These are phyloP conservation scores for Aureobasidium subglaciale DNA, from an alignment of 2,329 filamentous ascomycete species.

Conservation along the genomic window DNA sequence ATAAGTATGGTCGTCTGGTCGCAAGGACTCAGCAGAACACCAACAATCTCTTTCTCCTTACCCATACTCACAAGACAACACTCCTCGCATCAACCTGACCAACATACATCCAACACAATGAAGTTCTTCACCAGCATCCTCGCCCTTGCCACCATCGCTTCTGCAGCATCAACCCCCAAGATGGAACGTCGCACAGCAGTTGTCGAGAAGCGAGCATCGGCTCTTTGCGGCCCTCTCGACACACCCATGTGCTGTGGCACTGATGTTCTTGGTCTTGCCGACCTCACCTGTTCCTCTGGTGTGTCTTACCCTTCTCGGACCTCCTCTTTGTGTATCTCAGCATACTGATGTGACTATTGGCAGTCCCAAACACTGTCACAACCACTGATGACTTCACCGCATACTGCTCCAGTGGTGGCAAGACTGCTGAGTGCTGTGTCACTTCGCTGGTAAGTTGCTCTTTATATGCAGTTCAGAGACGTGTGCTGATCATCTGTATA, in stretches of 20 bases:
- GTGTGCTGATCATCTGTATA: neutral
- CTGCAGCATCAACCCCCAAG: neutral
- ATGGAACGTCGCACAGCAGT: neutral
- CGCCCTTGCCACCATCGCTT: neutral
- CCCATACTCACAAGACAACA: neutral
- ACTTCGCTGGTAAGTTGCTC: neutral
- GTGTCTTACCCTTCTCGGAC: neutral
- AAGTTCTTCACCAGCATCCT: neutral
- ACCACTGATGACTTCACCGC: neutral
- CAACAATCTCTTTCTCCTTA: neutral
- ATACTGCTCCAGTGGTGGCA: neutral
- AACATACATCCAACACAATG: neutral
- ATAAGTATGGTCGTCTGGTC: neutral
- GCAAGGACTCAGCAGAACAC: neutral
- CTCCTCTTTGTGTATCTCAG: neutral
- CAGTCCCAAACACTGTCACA: neutral
- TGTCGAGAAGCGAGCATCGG: neutral
- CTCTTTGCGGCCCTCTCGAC: constrained; percentile 7
- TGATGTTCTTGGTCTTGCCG: neutral
- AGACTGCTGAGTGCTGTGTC: neutral
- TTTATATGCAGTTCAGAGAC: neutral
- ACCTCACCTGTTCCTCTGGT: neutral
- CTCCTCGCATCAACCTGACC: no score
- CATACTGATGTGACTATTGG: neutral
- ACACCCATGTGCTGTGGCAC: constrained; percentile 7